These are phyloP conservation scores for Fusarium brachygibbosum DNA, from an alignment of 2,329 filamentous ascomycete genomes.

Conservation along the genomic window DNA sequence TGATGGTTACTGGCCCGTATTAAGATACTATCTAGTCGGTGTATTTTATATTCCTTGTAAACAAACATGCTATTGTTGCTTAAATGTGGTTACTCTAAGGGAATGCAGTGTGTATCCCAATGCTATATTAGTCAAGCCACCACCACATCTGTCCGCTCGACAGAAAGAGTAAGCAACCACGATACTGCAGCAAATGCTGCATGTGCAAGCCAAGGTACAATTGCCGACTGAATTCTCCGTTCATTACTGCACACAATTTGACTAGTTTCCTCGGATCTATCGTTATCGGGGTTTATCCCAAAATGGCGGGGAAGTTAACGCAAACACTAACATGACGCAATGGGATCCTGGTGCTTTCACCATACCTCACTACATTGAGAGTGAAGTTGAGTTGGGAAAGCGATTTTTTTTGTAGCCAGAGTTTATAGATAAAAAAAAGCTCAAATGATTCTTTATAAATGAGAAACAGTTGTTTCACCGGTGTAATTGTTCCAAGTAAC, in stretches of 20 bases:
- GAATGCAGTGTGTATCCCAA: not conserved
- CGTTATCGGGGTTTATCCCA: not conserved
- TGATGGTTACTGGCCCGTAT: too few relatives aligned
- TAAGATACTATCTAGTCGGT: too few relatives aligned
- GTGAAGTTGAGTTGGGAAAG: not conserved
- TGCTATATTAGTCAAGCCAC: not conserved
- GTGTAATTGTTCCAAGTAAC: not conserved
- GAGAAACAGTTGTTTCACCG: not conserved
- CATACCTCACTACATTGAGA: conserved; percentile 3
- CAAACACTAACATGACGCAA: conserved; percentile 44
- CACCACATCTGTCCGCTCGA: rapidly evolving
- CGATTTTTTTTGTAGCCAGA: not conserved
- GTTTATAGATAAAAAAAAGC: not conserved
- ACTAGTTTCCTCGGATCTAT: conserved; percentile 8
- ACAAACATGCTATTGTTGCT: too few relatives aligned
- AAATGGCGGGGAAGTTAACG: conserved; percentile 30
- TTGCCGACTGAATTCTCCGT: not conserved
- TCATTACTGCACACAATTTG: not conserved
- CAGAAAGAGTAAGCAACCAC: not conserved
- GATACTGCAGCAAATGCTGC: not conserved
- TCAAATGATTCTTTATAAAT: not conserved
- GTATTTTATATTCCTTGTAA: too few relatives aligned
- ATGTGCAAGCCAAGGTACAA: not conserved
- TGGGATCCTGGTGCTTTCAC: conserved; percentile 27
- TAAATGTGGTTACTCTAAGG: too few relatives aligned